A percentile compares a stretch with the other conserved stretches of the same genome.
Evolutionary conservation across 31 red algal genomes (phyloP).

Genomic region (Porphyra umbilicalis): DNA sequence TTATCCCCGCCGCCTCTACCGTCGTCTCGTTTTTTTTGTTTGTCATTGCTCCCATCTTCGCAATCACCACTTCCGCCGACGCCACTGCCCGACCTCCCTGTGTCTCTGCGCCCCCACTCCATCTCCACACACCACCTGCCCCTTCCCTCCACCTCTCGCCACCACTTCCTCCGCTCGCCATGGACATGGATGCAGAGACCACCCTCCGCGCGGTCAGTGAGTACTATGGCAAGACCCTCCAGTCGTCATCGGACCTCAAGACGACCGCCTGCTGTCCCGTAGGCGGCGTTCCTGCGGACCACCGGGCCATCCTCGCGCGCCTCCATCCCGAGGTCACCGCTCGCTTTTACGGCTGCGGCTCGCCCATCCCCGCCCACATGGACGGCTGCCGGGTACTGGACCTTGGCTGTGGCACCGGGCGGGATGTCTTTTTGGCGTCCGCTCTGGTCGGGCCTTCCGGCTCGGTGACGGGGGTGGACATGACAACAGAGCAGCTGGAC

Average conservation of each 20-base stretch:
- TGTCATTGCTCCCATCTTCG: no score
- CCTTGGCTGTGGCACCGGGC: slow-evolving; percentile 83
- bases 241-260: slow-evolving; percentile 61
- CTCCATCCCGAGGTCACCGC: slow-evolving; percentile 54
- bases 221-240: slow-evolving; percentile 61
- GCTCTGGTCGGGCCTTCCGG: slow-evolving; percentile 63
- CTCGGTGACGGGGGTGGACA: slow-evolving; percentile 79
- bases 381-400: slow-evolving; percentile 51
- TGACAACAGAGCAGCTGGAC: slow-evolving; percentile 70
- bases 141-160: background rate
- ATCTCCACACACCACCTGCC: background rate
- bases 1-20: no score
- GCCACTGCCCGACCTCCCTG: background rate
- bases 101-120: background rate
- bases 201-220: slow-evolving; percentile 25
- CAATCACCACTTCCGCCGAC: no score
- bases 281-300: slow-evolving; percentile 33
- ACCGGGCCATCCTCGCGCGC: slow-evolving; percentile 28
- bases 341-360: slow-evolving; percentile 82
- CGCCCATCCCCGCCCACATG: slow-evolving; percentile 51
- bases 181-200: slow-evolving; percentile 11
- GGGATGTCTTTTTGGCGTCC: slow-evolving; percentile 68
- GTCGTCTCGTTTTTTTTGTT: no score
- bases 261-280: slow-evolving; percentile 71
- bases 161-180: background rate